Base-by-base conservation (phyloP, 352 stramenopile genomes). In the Pythium angustatum region DNA sequence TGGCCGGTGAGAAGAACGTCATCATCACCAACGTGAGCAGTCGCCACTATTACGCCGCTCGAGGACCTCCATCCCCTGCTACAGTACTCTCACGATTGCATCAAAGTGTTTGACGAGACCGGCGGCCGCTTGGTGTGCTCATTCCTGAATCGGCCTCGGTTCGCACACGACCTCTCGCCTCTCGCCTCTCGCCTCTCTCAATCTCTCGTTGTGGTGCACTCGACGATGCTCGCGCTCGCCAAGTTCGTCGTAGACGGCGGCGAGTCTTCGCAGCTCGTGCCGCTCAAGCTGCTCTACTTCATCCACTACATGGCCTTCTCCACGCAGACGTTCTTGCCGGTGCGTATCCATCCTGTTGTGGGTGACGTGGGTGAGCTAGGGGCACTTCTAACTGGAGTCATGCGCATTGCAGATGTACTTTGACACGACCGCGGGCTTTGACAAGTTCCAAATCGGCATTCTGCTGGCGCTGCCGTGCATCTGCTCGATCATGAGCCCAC, bases 371-470 rank as follows among this genome's bases (percentile, higher is more conserved):
- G 33, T 14, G 33, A 38, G 33, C 22, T 45, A 5, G 17, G 10
- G 4, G 40, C 5, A 24, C 12, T 21, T 15, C 19, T 27, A 5
- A 47, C 44, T 49, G 43, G 30, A n/a, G 43, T 27, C 19, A 2
- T 36, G 17, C 14, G 21, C 19, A 2, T 33, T 38, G 30, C 49
- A 85, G 77, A 85, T 86, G 52, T 86, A 83, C 69, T 86, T 86
- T 68, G 75, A 86, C 56, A 79, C 75, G 45, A 71, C 66, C 17
- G 78, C 64, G 10, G 62, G 80, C 53, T 89, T 85, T 58, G 72
- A 77, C 57, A 89, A 89, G 78, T 77, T 91, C 68, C 84, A 93
- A 75, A 93, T 93, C 61, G 84, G 81, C 30, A 68, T 93, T 19
- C 49, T 93, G 58, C 65, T 86, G 7, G 75, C 84, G 51, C 69